These are phyloP conservation scores for Angomonas ambiguus DNA, from an alignment of 208 protist species.

Conservation along the genomic window DNA sequence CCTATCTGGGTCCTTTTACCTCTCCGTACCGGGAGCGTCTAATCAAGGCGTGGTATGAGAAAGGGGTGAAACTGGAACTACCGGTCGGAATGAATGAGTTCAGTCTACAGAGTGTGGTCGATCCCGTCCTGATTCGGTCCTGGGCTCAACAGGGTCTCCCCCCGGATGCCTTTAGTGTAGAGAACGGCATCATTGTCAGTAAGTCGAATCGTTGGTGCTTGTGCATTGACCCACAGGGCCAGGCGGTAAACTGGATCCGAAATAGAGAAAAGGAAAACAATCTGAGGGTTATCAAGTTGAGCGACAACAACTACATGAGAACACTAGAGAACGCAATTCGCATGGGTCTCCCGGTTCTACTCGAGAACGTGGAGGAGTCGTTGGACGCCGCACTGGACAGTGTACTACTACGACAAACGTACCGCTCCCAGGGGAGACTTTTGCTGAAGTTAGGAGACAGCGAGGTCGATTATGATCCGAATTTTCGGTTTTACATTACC, in stretches of 20 bases:
- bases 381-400: constrained; percentile 96
- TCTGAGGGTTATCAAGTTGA: constrained; percentile 92
- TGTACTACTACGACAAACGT: constrained; percentile 94
- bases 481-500: constrained; percentile 95
- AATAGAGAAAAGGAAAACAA: constrained; percentile 89
- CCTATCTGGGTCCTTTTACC: constrained; percentile 93
- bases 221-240: constrained; percentile 93
- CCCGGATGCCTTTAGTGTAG: constrained; percentile 87
- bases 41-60: constrained; percentile 59
- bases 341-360: constrained; percentile 93
- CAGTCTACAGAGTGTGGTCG: constrained; percentile 83
- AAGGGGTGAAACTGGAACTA: constrained; percentile 54
- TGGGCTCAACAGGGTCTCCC: constrained; percentile 95
- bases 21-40: constrained; percentile 78
- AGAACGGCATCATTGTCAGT: constrained; percentile 90
- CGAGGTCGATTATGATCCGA: constrained; percentile 93
- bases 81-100: constrained; percentile 70
- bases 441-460: constrained; percentile 93
- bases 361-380: constrained; percentile 95
- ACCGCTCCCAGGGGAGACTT: constrained; percentile 83
- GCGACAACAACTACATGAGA: constrained; percentile 89
- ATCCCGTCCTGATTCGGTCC: constrained; percentile 88
- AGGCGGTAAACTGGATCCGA: constrained; percentile 95
- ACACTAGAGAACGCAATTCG: constrained; percentile 93
- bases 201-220: constrained; percentile 92